Evolutionary conservation across 352 stramenopile species (phyloP).

Genomic region (Pythium dissotocum): DNA sequence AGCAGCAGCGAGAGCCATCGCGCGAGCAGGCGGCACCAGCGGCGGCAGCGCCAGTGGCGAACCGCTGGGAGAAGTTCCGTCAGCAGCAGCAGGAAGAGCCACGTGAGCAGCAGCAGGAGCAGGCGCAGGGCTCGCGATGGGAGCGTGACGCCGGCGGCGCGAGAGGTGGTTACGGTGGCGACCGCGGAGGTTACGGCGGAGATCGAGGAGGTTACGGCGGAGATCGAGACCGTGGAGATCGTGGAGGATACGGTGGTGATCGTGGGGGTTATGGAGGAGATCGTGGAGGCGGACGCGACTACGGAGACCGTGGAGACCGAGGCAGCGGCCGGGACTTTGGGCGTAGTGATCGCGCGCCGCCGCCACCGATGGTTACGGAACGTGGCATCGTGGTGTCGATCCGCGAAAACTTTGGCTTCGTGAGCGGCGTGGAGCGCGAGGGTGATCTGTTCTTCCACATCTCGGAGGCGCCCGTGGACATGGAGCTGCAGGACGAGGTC

Average conservation of each 20-base stretch:
- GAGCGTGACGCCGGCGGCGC: slow-evolving; percentile 3
- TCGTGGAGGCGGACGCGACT: slow-evolving; percentile 32
- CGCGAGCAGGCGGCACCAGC: neutral
- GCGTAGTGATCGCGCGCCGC: slow-evolving; percentile 11
- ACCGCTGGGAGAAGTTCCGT: slow-evolving; percentile 25
- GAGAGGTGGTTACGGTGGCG: slow-evolving; percentile 7
- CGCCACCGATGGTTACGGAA: slow-evolving; percentile 18
- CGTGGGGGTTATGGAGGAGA: slow-evolving; percentile 31
- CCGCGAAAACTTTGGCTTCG: slow-evolving; percentile 37
- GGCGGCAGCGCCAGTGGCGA: slow-evolving; percentile 21
- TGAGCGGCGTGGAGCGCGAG: slow-evolving; percentile 60
- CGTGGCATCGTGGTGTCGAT: slow-evolving; percentile 32
- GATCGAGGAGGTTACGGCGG: slow-evolving; percentile 8
- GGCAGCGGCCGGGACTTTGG: slow-evolving; percentile 6
- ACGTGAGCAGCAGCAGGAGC: slow-evolving; percentile 4
- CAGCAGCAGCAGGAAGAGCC: slow-evolving; percentile 21
- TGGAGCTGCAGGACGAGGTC: slow-evolving; percentile 71
- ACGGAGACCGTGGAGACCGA: neutral
- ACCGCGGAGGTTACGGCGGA: slow-evolving; percentile 19
- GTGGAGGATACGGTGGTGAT: slow-evolving; percentile 16
- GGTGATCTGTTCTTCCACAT: slow-evolving; percentile 85
- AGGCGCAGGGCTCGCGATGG: slow-evolving; percentile 5
- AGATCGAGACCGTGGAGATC: slow-evolving; percentile 15
- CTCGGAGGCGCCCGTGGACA: slow-evolving; percentile 65
- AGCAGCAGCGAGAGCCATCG: neutral